Conservation (phyloP, 2,329 filamentous ascomycete genomes). For the Pezicula neosporulosa region DNA sequence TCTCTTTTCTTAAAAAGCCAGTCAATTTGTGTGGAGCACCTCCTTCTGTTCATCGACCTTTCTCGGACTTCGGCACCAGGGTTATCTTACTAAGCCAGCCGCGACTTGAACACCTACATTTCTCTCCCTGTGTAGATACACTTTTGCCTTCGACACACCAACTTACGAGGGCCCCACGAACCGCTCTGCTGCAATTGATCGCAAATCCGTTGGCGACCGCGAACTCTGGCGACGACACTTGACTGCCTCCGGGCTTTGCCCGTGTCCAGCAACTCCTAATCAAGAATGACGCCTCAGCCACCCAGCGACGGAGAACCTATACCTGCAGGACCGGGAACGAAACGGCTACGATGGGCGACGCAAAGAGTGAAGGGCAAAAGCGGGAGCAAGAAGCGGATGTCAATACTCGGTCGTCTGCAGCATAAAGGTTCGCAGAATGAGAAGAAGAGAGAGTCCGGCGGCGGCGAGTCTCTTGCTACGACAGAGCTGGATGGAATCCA, state of each 20-base stretch:
- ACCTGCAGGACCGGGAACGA: constrained; percentile 53
- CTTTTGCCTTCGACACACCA: not conserved
- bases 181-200: not conserved
- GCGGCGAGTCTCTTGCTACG: constrained; percentile 28
- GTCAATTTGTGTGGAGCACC: too few species aligned
- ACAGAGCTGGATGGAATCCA: constrained; percentile 28
- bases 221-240: not conserved
- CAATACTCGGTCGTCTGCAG: constrained; percentile 74
- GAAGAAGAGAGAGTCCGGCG: constrained; percentile 59
- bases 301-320: constrained; percentile 43
- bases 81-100: too few species aligned
- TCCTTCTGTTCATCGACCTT: too few species aligned
- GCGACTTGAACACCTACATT: too few species aligned
- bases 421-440: constrained; percentile 55
- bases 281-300: constrained; percentile 24
- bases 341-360: constrained; percentile 94
- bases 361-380: constrained; percentile 75
- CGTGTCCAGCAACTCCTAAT: constrained; percentile 13
- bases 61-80: too few species aligned
- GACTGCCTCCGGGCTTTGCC: not conserved
- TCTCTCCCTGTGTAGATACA: too few species aligned
- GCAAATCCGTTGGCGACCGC: not conserved
- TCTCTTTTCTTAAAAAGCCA: too few species aligned
- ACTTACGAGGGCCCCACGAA: not conserved
- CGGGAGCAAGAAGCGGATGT: constrained; percentile 75